Conservation (phyloP, 2,329 filamentous ascomycete genomes). For the Nigrospora oryzae region DNA sequence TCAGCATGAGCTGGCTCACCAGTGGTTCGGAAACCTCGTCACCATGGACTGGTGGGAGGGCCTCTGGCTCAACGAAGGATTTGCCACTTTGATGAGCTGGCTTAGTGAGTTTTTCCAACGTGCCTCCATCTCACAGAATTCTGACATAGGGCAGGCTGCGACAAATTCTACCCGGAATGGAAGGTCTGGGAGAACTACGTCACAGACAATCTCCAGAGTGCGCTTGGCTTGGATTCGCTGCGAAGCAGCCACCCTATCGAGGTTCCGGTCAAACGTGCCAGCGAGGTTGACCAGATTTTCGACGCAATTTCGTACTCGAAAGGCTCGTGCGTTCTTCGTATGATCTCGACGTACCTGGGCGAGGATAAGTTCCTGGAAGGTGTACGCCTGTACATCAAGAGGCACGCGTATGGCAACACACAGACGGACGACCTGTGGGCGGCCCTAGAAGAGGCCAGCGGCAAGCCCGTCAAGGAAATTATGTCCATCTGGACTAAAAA, state of each 20-base stretch:
- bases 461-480: slow-evolving; percentile 80
- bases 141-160: slow-evolving; percentile 46
- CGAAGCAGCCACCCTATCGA: slow-evolving; percentile 95
- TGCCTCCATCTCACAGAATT: not conserved
- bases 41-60: slow-evolving; percentile 99
- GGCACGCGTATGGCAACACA: slow-evolving; percentile 95
- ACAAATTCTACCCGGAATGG: slow-evolving; percentile 95
- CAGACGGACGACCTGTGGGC: slow-evolving; percentile 87
- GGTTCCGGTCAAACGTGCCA: slow-evolving; percentile 88
- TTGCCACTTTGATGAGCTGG: slow-evolving; percentile 89
- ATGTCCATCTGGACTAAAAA: slow-evolving; percentile 98
- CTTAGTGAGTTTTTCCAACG: slow-evolving; percentile 19
- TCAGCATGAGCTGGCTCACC: slow-evolving; percentile 92
- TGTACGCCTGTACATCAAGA: slow-evolving; percentile 83
- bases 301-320: slow-evolving; percentile 97
- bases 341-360: slow-evolving; percentile 93
- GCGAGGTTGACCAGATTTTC: slow-evolving; percentile 97
- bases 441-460: slow-evolving; percentile 77
- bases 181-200: slow-evolving; percentile 97
- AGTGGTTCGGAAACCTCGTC: slow-evolving; percentile 96
- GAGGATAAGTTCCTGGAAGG: slow-evolving; percentile 91
- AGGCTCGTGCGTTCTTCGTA: slow-evolving; percentile 88
- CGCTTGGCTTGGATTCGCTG: slow-evolving; percentile 79
- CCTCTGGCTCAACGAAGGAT: slow-evolving; percentile 91
- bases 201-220: slow-evolving; percentile 82